Conservation (phyloP, 805 yeast genomes). For the Diddensiella transvaalensis region DNA sequence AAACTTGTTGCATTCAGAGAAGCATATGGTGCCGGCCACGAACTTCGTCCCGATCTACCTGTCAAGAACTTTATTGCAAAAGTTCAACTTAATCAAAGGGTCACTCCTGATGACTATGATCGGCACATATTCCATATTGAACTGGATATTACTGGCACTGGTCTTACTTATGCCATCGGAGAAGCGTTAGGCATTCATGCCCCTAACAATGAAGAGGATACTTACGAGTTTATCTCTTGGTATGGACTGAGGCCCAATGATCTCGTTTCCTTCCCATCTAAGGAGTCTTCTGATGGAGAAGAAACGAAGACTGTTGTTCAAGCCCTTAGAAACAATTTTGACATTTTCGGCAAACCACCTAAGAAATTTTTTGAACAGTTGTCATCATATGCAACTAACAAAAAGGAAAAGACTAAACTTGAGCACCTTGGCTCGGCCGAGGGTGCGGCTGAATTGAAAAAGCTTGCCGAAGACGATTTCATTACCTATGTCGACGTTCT, state of each 20-base stretch:
- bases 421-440: slow-evolving; percentile 65
- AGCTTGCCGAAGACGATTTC: slow-evolving; percentile 79
- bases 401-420: slow-evolving; percentile 58
- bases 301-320: slow-evolving; percentile 84
- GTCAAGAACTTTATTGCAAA: slow-evolving; percentile 79
- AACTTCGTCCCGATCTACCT: slow-evolving; percentile 86
- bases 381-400: slow-evolving; percentile 68
- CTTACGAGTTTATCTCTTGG: slow-evolving; percentile 61
- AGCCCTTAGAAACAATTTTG: slow-evolving; percentile 73
- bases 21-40: slow-evolving; percentile 56
- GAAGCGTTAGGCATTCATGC: slow-evolving; percentile 97
- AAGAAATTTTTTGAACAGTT: slow-evolving; percentile 87
- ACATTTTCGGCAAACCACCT: slow-evolving; percentile 91
- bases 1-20: slow-evolving; percentile 77
- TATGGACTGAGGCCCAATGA: slow-evolving; percentile 72
- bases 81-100: slow-evolving; percentile 87
- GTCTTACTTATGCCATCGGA: slow-evolving; percentile 87
- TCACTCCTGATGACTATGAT: slow-evolving; percentile 84
- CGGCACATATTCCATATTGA: slow-evolving; percentile 96
- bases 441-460: slow-evolving; percentile 83
- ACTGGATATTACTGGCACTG: slow-evolving; percentile 87
- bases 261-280: slow-evolving; percentile 63
- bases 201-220: slow-evolving; percentile 64
- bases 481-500: slow-evolving; percentile 78
- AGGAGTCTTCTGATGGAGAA: slow-evolving; percentile 47